These are phyloP conservation scores for Termitomyces sp. DNA, from an alignment of 768 basidiomycete species.

Conservation along the genomic window DNA sequence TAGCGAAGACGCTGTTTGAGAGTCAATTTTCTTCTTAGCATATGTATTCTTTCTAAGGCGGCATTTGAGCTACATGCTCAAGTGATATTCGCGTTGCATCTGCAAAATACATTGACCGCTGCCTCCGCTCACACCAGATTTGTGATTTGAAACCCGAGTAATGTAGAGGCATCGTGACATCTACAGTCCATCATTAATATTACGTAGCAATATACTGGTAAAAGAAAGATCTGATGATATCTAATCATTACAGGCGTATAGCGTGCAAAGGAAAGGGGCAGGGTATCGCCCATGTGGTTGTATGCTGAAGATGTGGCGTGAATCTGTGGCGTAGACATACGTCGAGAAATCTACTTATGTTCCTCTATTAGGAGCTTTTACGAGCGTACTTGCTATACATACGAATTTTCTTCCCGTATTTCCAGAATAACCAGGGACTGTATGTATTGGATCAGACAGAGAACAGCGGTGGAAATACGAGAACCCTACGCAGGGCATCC, in stretches of 20 bases:
- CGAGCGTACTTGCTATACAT: conserved; percentile 38
- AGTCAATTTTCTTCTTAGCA: too few relatives aligned
- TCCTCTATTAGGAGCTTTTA: conserved; percentile 7
- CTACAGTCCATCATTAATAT: too few relatives aligned
- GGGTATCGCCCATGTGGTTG: neutral
- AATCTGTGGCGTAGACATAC: neutral
- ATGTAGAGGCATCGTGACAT: too few relatives aligned
- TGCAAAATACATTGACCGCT: too few relatives aligned
- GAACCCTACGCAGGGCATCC: conserved; percentile 54
- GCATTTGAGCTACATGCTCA: too few relatives aligned
- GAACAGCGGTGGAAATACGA: neutral
- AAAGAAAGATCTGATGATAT: too few relatives aligned
- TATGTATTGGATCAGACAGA: conserved; percentile 9
- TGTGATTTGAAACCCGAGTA: too few relatives aligned
- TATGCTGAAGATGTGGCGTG: neutral
- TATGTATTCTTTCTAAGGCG: too few relatives aligned
- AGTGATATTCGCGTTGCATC: too few relatives aligned
- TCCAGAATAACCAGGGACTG: conserved; percentile 29
- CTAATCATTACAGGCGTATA: neutral
- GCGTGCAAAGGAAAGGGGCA: neutral
- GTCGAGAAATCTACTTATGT: neutral
- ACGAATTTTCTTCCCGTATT: conserved; percentile 37
- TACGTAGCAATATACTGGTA: too few relatives aligned
- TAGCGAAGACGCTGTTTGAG: too few relatives aligned
- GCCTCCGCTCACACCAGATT: too few relatives aligned